Evolutionary conservation across 2,329 filamentous ascomycete genomes (phyloP).

Genomic region (Exophiala calicioides): DNA sequence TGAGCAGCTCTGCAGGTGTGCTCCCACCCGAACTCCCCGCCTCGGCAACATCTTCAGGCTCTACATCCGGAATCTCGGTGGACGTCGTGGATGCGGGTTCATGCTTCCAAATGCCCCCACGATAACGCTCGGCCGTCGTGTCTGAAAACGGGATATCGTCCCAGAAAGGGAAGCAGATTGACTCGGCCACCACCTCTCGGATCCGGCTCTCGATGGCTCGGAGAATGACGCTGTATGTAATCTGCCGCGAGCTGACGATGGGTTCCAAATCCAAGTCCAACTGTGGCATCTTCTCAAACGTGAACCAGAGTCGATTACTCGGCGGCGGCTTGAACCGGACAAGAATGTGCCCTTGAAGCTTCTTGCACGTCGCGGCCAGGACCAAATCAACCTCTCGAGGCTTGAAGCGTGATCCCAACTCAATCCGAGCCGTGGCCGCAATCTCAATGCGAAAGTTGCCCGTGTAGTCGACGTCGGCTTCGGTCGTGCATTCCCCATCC

Average conservation of each 20-base stretch:
- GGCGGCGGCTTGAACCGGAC: slow-evolving; percentile 91
- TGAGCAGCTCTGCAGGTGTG: slow-evolving; percentile 26
- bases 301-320: slow-evolving; percentile 94
- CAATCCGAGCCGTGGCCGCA: slow-evolving; percentile 87
- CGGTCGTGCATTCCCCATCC: slow-evolving; percentile 84
- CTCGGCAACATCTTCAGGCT: slow-evolving; percentile 35
- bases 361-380: slow-evolving; percentile 80
- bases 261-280: slow-evolving; percentile 94
- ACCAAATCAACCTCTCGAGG: slow-evolving; percentile 85
- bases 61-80: slow-evolving; percentile 35
- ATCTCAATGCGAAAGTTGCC: slow-evolving; percentile 89
- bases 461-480: slow-evolving; percentile 83
- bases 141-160: slow-evolving; percentile 91
- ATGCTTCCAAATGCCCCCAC: slow-evolving; percentile 77
- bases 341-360: slow-evolving; percentile 79
- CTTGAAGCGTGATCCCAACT: slow-evolving; percentile 85
- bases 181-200: slow-evolving; percentile 90
- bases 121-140: slow-evolving; percentile 73
- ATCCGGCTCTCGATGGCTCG: slow-evolving; percentile 93
- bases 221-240: slow-evolving; percentile 89
- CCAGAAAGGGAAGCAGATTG: slow-evolving; percentile 90
- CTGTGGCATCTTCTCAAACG: slow-evolving; percentile 90
- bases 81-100: slow-evolving; percentile 32
- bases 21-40: slow-evolving; percentile 14
- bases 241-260: slow-evolving; percentile 90